A percentile compares a stretch with the other conserved stretches of the same genome.
phyloP scores from a whole-genome alignment of 805 yeast genomes.

The Kodamaea jinghongensis region DNA sequence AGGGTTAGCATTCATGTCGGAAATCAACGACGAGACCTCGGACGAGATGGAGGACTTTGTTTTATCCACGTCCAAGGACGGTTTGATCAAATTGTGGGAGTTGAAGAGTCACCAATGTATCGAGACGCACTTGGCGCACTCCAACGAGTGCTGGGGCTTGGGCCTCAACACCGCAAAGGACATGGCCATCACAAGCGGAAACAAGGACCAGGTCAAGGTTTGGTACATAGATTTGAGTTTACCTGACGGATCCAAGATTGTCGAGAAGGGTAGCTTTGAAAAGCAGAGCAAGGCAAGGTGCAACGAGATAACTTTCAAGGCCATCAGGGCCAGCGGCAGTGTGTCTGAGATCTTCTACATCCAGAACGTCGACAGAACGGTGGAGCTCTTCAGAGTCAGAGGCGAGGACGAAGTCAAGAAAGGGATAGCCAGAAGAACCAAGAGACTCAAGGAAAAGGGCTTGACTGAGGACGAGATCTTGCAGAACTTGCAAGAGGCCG shows the following conservation, averaged over 20 bases:
- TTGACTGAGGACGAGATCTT: conserved; percentile 54
- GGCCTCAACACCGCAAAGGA: conserved; percentile 44
- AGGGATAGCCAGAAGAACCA: conserved; percentile 73
- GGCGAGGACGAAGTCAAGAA: conserved; percentile 72
- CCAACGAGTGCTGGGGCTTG: conserved; percentile 91
- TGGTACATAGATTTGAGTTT: conserved; percentile 68
- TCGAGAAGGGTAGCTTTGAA: conserved; percentile 63
- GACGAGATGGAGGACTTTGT: conserved; percentile 72
- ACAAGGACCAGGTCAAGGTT: conserved; percentile 76
- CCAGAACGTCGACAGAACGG: conserved; percentile 76
- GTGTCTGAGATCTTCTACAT: conserved; percentile 50
- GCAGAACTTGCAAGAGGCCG: conserved; percentile 38
- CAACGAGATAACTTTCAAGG: conserved; percentile 51
- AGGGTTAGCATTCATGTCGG: conserved; percentile 54
- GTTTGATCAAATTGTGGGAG: conserved; percentile 92
- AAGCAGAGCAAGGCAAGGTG: conserved; percentile 78
- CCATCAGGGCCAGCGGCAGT: conserved; percentile 23
- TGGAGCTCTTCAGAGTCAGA: conserved; percentile 79
- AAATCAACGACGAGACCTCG: conserved; percentile 18
- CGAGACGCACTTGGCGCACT: conserved; percentile 92
- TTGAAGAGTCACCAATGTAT: conserved; percentile 82
- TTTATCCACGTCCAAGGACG: conserved; percentile 81
- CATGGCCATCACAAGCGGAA: conserved; percentile 68
- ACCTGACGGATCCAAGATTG: conserved; percentile 48
- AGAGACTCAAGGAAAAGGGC: conserved; percentile 75